Evolutionary conservation across 2,329 filamentous ascomycete species (phyloP).

Genomic region (Colletotrichum sp.): DNA sequence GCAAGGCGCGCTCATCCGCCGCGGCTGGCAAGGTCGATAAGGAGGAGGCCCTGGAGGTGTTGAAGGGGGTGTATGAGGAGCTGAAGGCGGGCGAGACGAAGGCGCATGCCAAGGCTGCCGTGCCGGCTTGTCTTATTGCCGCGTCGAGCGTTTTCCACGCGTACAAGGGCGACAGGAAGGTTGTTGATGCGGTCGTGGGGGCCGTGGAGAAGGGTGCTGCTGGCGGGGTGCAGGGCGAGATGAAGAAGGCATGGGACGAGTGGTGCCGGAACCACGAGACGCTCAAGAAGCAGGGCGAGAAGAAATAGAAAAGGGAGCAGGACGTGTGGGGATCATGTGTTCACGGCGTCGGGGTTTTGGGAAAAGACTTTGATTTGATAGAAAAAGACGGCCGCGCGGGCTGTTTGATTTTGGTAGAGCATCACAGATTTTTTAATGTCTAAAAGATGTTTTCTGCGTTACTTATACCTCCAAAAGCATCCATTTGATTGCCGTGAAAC

Average conservation of each 20-base stretch:
- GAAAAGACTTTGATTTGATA: not conserved
- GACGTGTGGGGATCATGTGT: not conserved
- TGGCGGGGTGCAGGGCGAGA: not conserved
- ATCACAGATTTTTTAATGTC: not conserved
- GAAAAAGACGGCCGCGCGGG: not conserved
- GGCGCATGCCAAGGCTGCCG: conserved; percentile 76
- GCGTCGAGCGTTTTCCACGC: conserved; percentile 64
- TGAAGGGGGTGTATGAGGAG: conserved; percentile 73
- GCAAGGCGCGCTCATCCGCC: conserved; percentile 55
- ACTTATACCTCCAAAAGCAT: not conserved
- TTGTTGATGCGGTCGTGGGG: conserved; percentile 68
- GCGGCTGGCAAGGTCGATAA: conserved; percentile 38
- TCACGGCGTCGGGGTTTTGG: conserved; percentile 23
- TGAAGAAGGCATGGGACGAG: conserved; percentile 19
- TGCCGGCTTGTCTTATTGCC: conserved; percentile 72
- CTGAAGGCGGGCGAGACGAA: conserved; percentile 68
- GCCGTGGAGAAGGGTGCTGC: conserved; percentile 54
- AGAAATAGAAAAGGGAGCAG: not conserved
- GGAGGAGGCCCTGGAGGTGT: conserved; percentile 57
- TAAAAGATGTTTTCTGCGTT: not conserved
- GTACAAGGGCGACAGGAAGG: conserved; percentile 56
- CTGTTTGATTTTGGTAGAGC: not conserved
- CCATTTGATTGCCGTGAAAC: not conserved
- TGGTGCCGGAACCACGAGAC: conserved; percentile 20
- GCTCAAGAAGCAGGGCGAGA: conserved; percentile 14